A percentile compares a stretch with the other conserved stretches of the same genome.
Conservation (phyloP, 2,329 filamentous ascomycete species). For the Chaetomium sp. region DNA sequence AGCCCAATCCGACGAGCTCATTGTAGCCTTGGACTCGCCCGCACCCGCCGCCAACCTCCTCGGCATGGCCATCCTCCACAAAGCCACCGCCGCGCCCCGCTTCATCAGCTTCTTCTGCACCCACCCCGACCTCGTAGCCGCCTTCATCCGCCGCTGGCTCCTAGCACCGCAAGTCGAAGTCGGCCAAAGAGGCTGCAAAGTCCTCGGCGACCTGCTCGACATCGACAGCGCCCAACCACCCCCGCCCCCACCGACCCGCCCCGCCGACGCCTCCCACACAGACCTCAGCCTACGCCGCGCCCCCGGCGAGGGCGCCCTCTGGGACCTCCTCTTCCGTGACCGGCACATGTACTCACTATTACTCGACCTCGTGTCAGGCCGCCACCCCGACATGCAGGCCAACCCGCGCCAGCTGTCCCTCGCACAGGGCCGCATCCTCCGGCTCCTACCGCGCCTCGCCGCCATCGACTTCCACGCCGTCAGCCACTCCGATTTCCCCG, state of each 20-base stretch:
- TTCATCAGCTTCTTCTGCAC: slow-evolving; percentile 55
- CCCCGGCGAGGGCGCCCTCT: slow-evolving; percentile 56
- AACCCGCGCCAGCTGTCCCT: slow-evolving; percentile 48
- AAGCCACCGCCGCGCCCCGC: slow-evolving; percentile 52
- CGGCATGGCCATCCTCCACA: slow-evolving; percentile 58
- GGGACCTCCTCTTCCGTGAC: slow-evolving; percentile 55
- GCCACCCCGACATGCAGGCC: slow-evolving; percentile 37
- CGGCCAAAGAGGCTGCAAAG: slow-evolving; percentile 54
- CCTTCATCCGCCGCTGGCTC: slow-evolving; percentile 57
- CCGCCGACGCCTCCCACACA: slow-evolving; percentile 27
- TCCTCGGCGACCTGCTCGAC: slow-evolving; percentile 58
- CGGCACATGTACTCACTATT: slow-evolving; percentile 50
- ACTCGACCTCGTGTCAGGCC: slow-evolving; percentile 42
- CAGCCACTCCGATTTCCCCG: slow-evolving; percentile 42
- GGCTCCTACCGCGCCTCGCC: slow-evolving; percentile 54
- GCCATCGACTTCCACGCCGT: slow-evolving; percentile 50
- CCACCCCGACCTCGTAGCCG: slow-evolving; percentile 52
- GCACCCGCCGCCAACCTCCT: slow-evolving; percentile 60
- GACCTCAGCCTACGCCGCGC: slow-evolving; percentile 44
- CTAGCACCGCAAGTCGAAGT: slow-evolving; percentile 56
- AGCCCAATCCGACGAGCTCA: slow-evolving; percentile 53
- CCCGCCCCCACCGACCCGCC: slow-evolving; percentile 32
- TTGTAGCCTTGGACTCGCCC: slow-evolving; percentile 56
- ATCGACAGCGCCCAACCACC: slow-evolving; percentile 53
- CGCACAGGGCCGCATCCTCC: slow-evolving; percentile 56